phyloP scores from a whole-genome alignment of 225 moss, liverwort and hornwort species.

The Lunularia cruciata region DNA sequence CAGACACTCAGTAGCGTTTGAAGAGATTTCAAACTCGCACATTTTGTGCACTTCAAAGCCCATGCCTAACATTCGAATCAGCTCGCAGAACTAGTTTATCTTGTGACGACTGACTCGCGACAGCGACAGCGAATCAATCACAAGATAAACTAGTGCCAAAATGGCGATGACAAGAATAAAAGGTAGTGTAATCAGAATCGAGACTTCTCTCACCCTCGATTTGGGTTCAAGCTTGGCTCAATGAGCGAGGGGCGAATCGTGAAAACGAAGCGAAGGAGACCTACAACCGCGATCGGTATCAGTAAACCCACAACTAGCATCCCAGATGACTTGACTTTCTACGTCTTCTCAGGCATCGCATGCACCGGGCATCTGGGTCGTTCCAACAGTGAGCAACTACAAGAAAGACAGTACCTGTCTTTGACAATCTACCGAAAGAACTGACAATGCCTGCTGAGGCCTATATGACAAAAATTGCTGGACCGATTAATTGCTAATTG shows the following conservation, averaged over 20 bases:
- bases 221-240: neutral
- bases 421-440: conserved; percentile 13
- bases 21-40: conserved; percentile 22
- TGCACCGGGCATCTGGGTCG: conserved; percentile 16
- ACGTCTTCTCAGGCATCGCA: neutral
- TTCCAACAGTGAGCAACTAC: neutral
- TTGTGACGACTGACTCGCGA: neutral
- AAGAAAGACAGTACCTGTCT: conserved; percentile 19
- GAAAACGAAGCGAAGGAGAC: neutral
- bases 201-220: neutral
- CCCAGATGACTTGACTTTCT: conserved; percentile 7
- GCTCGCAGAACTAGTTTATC: neutral
- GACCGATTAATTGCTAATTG: too few species aligned
- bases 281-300: conserved; percentile 12
- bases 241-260: neutral
- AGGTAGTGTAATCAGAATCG: neutral
- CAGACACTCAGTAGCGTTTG: conserved; percentile 26
- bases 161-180: neutral
- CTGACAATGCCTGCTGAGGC: neutral
- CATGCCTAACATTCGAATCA: neutral
- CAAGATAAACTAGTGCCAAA: conserved; percentile 5
- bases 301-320: conserved; percentile 2
- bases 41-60: neutral
- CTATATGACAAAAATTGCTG: too few species aligned
- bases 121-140: neutral